phyloP scores from a whole-genome alignment of 140 eudicot genomes.

The Erigeron philadelphicus region DNA sequence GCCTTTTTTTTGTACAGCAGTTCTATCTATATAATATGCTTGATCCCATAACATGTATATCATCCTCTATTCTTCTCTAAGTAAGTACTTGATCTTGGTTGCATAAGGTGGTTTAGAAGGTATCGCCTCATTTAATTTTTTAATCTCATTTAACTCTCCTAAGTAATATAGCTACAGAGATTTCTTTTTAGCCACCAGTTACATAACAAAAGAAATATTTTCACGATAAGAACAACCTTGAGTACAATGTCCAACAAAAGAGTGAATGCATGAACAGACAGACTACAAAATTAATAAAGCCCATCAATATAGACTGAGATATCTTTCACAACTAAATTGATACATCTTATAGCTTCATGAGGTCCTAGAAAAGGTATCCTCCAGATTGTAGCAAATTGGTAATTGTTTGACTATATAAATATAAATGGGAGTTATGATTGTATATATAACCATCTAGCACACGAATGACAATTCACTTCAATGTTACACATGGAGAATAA shows the following conservation, averaged over 20 bases:
- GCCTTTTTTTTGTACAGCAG: too few relatives aligned
- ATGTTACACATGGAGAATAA: neutral
- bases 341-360: neutral
- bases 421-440: neutral
- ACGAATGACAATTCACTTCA: neutral
- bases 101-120: too few relatives aligned
- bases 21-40: too few relatives aligned
- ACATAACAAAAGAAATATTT: too few relatives aligned
- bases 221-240: too few relatives aligned
- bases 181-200: too few relatives aligned
- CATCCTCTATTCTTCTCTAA: too few relatives aligned
- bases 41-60: too few relatives aligned
- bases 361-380: neutral
- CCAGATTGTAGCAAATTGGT: neutral
- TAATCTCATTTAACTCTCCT: too few relatives aligned
- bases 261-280: neutral
- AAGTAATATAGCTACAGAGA: too few relatives aligned
- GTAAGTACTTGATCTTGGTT: too few relatives aligned
- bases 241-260: neutral
- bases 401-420: neutral
- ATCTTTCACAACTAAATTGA: neutral
- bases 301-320: neutral
- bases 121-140: too few relatives aligned
- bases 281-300: neutral
- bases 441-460: neutral